A percentile compares a stretch with the other conserved stretches of the same genome.
Conservation (phyloP, 495 filamentous ascomycete species). For the Pyrenula massariospora region DNA sequence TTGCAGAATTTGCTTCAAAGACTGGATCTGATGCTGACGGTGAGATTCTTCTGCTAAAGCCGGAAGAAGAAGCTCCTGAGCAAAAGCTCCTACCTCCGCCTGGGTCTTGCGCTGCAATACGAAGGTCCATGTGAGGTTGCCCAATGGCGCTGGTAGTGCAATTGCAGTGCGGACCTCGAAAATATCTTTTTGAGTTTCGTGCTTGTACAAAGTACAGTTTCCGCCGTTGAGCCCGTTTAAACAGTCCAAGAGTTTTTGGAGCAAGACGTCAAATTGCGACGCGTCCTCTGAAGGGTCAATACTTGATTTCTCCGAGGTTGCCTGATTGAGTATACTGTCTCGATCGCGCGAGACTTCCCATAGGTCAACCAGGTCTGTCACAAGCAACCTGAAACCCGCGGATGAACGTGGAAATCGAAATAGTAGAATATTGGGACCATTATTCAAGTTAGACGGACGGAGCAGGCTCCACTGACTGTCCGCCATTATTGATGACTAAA, state of each 20-base stretch:
- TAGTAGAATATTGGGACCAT: neutral
- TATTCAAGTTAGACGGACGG: neutral
- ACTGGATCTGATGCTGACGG: constrained; percentile 36
- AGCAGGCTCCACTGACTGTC: neutral
- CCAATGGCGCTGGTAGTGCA: constrained; percentile 54
- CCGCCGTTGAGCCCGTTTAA: constrained; percentile 33
- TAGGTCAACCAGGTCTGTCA: constrained; percentile 78
- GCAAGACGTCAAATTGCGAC: constrained; percentile 58
- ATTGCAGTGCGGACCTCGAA: constrained; percentile 49
- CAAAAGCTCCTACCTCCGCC: constrained; percentile 38
- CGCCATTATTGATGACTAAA: no score
- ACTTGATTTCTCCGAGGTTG: constrained; percentile 52
- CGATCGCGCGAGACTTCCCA: constrained; percentile 60
- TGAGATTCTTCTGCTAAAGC: constrained; percentile 47
- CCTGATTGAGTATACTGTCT: constrained; percentile 50
- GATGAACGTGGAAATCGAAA: constrained; percentile 3
- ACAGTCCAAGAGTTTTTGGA: constrained; percentile 58
- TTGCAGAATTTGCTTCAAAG: constrained; percentile 45
- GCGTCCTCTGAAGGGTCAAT: constrained; percentile 78
- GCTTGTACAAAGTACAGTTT: constrained; percentile 17
- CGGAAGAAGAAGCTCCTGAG: constrained; percentile 56
- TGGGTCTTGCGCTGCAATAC: constrained; percentile 28
- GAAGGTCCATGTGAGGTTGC: constrained; percentile 59
- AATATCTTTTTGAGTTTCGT: constrained; percentile 11
- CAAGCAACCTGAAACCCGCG: constrained; percentile 54